Evolutionary conservation across 2,329 filamentous ascomycete genomes (phyloP), one percentile per base, ranked within the genome.

Genomic region (Cladosporium oxysporum): DNA sequence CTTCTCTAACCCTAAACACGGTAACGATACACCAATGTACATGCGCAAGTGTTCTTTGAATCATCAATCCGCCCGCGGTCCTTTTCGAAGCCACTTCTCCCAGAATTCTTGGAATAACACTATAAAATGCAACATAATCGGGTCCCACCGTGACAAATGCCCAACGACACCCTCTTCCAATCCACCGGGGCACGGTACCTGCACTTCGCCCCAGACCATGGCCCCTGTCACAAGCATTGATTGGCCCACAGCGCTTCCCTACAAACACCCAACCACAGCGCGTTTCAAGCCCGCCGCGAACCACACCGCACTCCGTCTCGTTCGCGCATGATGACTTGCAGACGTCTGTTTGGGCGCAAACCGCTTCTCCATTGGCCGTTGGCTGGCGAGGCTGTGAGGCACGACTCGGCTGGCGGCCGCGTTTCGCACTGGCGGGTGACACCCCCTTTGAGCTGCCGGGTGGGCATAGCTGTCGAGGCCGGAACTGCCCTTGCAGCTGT

Each of bases 171-270:
- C 12, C 50, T 53, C 26, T 28, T 28, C 50, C 50, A 29, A 29
- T 11, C 50, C 18, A 18, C 26, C 29, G 14, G 14, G 26, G 16
- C 29, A n/a, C 31, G n/a, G 33, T 58, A 37, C 35, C 57, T 47
- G 57, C 57, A 59, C 41, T 8, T 47, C 41, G 41, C 41, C n/a
- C 28, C 57, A 59, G 29, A 23, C 16, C 14, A n/a, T 14, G 10
- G 47, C 59, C 59, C 59, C 47, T 52, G 44, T 53, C 59, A 52
- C 59, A 35, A n/a, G 59, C 59, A 52, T 62, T 31, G 44, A 62
- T 53, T 62, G 59, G 59, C 44, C 29, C 12, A 31, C 58, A 35
- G 35, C 28, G 29, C 58, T 28, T 47, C 29, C 21, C 21, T n/a
- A 29, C 44, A 47, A 47, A 44, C 33, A 28, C 35, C 58, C 35